Evolutionary conservation across 768 basidiomycete genomes (phyloP), one percentile per base, ranked within the genome.

Genomic region (Podaxis sp.): DNA sequence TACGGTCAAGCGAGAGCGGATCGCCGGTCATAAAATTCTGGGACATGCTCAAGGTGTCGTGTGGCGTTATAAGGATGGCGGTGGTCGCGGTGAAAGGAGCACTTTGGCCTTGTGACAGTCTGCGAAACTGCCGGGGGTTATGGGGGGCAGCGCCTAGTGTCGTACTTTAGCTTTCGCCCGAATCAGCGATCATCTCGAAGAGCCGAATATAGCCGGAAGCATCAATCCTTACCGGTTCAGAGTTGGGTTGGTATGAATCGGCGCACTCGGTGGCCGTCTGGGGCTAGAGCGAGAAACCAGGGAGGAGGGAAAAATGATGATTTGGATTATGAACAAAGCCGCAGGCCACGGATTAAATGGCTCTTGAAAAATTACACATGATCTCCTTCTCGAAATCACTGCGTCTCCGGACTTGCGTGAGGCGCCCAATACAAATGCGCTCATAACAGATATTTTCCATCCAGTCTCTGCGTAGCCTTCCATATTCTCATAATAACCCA

Each of bases 1-100:
- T 99, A 64, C 87, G 82, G 52, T 95, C 90, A n/a, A 96, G 79
- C 20, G 90, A 91, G 13, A 98, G 83, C 1, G 95, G 93, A 72
- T 96, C 89, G 40, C 82, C 82, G 65, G 85, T 79, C 75, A 85
- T 84, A 66, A 90, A 91, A 71, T 94, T 95, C 65, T 85, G 73
- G 54, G 78, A 84, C 64, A 83, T 79, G 48, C 15, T 13, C 30
- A 24, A 5, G 33, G 17, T 50, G 55, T 41, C 24, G 13, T 33
- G 15, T 10, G 44, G 24, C n/a, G 26, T 56, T 56, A 56, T 56
- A 56, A 56, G 33, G 54, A 12, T 22, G 54, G 36, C 17, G 30
- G 48, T 60, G 33, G 50, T 40, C 13, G 50, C 41, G 24, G 50
- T 12, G 11, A 50, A 40, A 38, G 33, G 48, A 41, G 38, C 24